These are phyloP conservation scores for Aspergillus bombycis DNA, from an alignment of 2,329 filamentous ascomycete genomes.

Conservation along the genomic window DNA sequence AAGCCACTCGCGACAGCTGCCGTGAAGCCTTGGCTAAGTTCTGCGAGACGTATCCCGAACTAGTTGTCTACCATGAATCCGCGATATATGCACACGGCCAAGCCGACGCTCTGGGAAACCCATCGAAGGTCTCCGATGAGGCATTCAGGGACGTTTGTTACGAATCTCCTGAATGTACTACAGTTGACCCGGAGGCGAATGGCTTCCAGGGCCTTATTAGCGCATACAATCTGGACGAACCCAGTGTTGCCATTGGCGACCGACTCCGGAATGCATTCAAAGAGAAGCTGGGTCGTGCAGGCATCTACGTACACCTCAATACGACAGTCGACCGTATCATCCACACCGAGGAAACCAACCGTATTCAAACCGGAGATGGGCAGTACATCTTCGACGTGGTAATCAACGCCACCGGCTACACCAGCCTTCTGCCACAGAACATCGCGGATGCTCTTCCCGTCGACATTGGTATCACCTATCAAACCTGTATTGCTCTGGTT, in stretches of 20 bases:
- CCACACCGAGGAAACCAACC: background rate
- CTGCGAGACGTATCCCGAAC: constrained; percentile 3
- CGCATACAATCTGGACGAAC: constrained; percentile 9
- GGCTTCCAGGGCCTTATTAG: background rate
- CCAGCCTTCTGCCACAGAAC: background rate
- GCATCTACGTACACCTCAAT: constrained; percentile 5
- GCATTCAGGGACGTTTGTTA: background rate
- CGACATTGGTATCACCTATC: constrained; percentile 1
- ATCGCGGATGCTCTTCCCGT: constrained; percentile 5
- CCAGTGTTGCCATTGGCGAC: background rate
- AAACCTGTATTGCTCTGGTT: constrained; percentile 2
- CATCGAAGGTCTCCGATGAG: constrained; percentile 4
- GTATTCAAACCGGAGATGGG: background rate
- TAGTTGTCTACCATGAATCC: background rate
- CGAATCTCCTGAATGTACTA: background rate
- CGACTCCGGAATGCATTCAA: background rate
- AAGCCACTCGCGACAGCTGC: constrained; percentile 10
- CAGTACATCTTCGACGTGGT: constrained; percentile 6
- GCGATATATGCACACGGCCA: constrained; percentile 7
- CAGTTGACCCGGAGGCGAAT: background rate
- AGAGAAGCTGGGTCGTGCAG: background rate
- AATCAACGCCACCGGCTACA: constrained; percentile 11
- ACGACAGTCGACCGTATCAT: background rate
- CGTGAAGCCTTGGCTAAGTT: background rate
- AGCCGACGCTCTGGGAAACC: background rate